Evolutionary conservation across 2,329 filamentous ascomycete species (phyloP).

Genomic region (Exophiala alcalophila): DNA sequence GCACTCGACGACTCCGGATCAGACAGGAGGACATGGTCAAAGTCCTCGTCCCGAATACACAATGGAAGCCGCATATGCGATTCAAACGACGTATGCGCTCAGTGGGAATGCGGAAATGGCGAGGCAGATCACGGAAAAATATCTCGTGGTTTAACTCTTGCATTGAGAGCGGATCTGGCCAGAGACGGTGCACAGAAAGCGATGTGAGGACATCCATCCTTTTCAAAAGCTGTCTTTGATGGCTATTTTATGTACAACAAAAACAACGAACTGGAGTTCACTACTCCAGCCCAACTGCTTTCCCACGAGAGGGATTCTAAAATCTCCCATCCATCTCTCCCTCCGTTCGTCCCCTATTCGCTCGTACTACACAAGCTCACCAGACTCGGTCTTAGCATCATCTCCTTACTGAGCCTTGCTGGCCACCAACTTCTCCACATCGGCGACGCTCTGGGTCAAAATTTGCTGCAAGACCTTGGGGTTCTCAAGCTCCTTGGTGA

Average conservation of each 20-base stretch:
- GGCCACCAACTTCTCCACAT: constrained; percentile 68
- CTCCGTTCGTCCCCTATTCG: no score
- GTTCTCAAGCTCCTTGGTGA: constrained; percentile 97
- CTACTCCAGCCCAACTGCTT: no score
- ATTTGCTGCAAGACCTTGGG: constrained; percentile 97
- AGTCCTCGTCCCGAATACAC: constrained; percentile 52
- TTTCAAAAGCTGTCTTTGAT: constrained; percentile 3
- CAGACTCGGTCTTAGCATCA: neutral
- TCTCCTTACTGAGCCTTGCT: constrained; percentile 23
- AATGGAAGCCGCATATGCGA: constrained; percentile 69
- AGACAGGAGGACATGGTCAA: constrained; percentile 7
- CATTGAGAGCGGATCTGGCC: neutral
- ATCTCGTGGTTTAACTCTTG: constrained; percentile 48
- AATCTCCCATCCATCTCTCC: neutral
- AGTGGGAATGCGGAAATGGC: constrained; percentile 63
- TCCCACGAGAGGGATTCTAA: no score
- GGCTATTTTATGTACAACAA: constrained; percentile 24
- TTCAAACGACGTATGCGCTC: constrained; percentile 65
- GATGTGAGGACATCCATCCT: neutral
- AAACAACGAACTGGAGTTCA: constrained; percentile 9
- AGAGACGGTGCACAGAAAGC: neutral
- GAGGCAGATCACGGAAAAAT: constrained; percentile 58
- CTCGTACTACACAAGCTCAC: neutral
- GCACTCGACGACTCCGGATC: constrained; percentile 5
- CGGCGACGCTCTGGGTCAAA: constrained; percentile 89